Percentiles rank a stretch among this genome's conserved stretches.
Evolutionary conservation across 306 rosid species (phyloP).

Genomic region (Calophaca sinica): DNA sequence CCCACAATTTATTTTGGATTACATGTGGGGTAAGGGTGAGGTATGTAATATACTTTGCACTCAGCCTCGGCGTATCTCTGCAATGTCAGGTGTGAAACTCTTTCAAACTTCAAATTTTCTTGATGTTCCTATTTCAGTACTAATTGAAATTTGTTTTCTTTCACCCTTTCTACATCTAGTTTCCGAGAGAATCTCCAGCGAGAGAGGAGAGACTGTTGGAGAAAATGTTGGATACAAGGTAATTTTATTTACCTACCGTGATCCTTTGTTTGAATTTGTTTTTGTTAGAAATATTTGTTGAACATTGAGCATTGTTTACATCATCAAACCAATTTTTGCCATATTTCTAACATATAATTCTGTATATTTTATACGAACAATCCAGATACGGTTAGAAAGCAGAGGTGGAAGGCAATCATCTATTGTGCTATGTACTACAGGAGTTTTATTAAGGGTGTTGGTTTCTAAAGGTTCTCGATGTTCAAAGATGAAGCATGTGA

Average conservation of each 20-base stretch:
- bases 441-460: slow-evolving; percentile 82
- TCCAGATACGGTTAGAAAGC: slow-evolving; percentile 91
- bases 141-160: slow-evolving; percentile 39
- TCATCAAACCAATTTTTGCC: slow-evolving; percentile 12
- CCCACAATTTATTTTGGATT: slow-evolving; percentile 90
- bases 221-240: slow-evolving; percentile 93
- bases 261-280: slow-evolving; percentile 35
- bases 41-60: slow-evolving; percentile 87
- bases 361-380: slow-evolving; percentile 36
- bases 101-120: slow-evolving; percentile 12
- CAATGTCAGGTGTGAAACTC: slow-evolving; percentile 74
- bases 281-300: slow-evolving; percentile 23
- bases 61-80: slow-evolving; percentile 98
- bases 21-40: slow-evolving; percentile 87
- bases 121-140: slow-evolving; percentile 20
- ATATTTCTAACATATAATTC: slow-evolving; percentile 18
- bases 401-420: slow-evolving; percentile 87
- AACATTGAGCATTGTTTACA: neutral
- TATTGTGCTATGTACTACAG: slow-evolving; percentile 88
- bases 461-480: slow-evolving; percentile 57
- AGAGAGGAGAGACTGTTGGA: slow-evolving; percentile 87
- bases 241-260: slow-evolving; percentile 48
- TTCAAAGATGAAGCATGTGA: slow-evolving; percentile 41
- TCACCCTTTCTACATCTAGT: slow-evolving; percentile 56
- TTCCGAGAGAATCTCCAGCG: slow-evolving; percentile 85